phyloP scores from a whole-genome alignment of 2,329 filamentous ascomycete genomes.

The Pseudogymnoascus destructans region DNA sequence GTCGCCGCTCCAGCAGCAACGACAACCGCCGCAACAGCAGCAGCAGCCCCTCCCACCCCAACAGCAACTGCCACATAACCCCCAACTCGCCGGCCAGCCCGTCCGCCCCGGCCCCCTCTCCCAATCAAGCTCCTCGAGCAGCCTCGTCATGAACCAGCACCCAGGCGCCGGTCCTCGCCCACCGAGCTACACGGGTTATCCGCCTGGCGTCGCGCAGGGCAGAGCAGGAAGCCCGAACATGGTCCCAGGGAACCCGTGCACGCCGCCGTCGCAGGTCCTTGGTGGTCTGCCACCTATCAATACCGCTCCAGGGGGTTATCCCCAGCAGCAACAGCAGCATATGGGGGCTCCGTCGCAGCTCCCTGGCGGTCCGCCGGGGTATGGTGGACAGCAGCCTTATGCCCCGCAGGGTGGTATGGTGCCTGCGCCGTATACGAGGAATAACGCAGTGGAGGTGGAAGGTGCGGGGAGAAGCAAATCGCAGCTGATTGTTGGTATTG shows the following conservation, averaged over 20 bases:
- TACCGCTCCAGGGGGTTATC: conserved; percentile 47
- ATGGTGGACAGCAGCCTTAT: conserved; percentile 19
- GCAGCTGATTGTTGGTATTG: conserved; percentile 95
- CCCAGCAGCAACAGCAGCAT: conserved; percentile 36
- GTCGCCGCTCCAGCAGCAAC: neutral
- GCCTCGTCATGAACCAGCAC: conserved; percentile 52
- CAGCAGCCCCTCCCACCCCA: conserved; percentile 37
- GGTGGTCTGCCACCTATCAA: conserved; percentile 56
- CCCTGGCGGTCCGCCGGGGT: conserved; percentile 24
- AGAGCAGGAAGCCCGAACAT: conserved; percentile 34
- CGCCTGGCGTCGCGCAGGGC: conserved; percentile 32
- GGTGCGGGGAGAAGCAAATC: conserved; percentile 84
- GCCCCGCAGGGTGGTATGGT: conserved; percentile 22
- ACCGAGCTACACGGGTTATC: conserved; percentile 46
- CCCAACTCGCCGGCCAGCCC: conserved; percentile 14
- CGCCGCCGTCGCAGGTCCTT: conserved; percentile 27
- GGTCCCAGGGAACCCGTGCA: conserved; percentile 21
- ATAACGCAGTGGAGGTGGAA: conserved; percentile 60
- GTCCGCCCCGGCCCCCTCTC: conserved; percentile 16
- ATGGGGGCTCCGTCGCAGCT: conserved; percentile 22
- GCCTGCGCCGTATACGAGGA: conserved; percentile 23
- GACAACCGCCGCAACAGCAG: neutral
- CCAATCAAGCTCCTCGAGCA: conserved; percentile 30
- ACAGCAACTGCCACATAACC: conserved; percentile 22
- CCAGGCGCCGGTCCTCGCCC: conserved; percentile 45